Evolutionary conservation across 225 moss, liverwort and hornwort species (phyloP), one percentile per base, ranked within the genome.

Genomic region (Polytrichum commune): DNA sequence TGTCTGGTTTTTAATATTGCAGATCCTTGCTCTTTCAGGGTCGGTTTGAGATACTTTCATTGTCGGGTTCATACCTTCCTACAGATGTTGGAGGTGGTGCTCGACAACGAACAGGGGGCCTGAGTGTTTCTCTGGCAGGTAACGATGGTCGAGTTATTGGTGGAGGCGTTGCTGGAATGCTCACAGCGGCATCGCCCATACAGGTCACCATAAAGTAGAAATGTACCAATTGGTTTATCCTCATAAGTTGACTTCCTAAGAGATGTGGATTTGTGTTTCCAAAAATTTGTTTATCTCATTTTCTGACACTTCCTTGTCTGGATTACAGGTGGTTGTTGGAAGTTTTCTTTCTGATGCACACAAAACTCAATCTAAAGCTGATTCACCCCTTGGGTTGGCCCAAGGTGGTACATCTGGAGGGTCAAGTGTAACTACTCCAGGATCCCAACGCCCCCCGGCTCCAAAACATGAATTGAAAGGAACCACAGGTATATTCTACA

Each of bases 61-160:
- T 98, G 66, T 91, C 97, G 35, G 97, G 97, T 33, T 94, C 97
- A 29, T 94, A 88, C 71, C 75, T 98, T n/a, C 88, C 91, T 25
- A 88, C 92, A 27, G 92, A 98, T 55, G 67, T 82, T 58, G 93
- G 95, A 77, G 93, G 96, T 75, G 89, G 83, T 67, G 80, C 78
- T 63, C 88, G 97, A 29, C 92, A 90, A 80, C 89, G 97, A 72
- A 94, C 92, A 29, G 94, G 97, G 67, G 97, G 97, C 19, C 71
- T 98, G 54, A 98, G 97, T 76, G 97, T 98, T 28, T 94, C 94
- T 27, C 77, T 98, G 65, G 92, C 94, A 54, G 94, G 92, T 38
- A 92, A 83, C 70, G 95, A 98, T 73, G 97, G 97, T 32, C 92
- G 91, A 63, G 97, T 98, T 25, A 92, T 98, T 53, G 97, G 97